Percentiles rank a stretch among this genome's conserved stretches.
These are phyloP conservation scores for Tuber brumale DNA, from an alignment of 495 filamentous ascomycete species.

Conservation along the genomic window DNA sequence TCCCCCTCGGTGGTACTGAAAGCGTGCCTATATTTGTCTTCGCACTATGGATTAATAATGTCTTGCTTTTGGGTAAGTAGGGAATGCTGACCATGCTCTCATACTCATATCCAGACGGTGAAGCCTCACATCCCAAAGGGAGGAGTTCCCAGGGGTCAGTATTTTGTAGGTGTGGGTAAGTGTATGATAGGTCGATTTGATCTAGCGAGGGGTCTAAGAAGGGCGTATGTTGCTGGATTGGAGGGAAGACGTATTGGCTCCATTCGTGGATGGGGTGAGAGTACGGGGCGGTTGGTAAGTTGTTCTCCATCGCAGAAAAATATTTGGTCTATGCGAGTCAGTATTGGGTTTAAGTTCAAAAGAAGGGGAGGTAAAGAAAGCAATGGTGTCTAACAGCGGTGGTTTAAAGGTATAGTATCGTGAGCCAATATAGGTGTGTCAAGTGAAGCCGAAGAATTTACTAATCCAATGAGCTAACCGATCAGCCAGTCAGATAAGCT, in stretches of 20 bases:
- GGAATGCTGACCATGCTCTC: background rate
- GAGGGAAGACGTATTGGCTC: background rate
- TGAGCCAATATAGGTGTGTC: background rate
- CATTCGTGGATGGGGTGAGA: background rate
- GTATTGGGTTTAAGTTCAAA: background rate
- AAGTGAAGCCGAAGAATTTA: background rate
- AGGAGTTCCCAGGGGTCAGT: background rate
- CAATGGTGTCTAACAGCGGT: background rate
- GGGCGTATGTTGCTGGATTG: background rate
- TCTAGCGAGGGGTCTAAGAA: background rate
- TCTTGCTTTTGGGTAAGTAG: background rate
- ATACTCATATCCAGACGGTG: background rate
- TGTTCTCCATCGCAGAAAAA: background rate
- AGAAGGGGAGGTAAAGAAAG: background rate
- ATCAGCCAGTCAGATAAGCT: background rate
- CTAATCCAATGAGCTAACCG: background rate
- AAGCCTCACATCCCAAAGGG: background rate
- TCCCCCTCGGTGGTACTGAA: background rate
- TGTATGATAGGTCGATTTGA: background rate
- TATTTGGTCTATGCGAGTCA: background rate
- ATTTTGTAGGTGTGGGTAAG: background rate
- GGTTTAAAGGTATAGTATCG: background rate
- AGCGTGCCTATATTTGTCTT: background rate
- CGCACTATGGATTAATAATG: background rate
- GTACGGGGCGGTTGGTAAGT: background rate